Base-by-base conservation (phyloP, 176 grass and related monocot genomes). In the Elaeis guineensis region DNA sequence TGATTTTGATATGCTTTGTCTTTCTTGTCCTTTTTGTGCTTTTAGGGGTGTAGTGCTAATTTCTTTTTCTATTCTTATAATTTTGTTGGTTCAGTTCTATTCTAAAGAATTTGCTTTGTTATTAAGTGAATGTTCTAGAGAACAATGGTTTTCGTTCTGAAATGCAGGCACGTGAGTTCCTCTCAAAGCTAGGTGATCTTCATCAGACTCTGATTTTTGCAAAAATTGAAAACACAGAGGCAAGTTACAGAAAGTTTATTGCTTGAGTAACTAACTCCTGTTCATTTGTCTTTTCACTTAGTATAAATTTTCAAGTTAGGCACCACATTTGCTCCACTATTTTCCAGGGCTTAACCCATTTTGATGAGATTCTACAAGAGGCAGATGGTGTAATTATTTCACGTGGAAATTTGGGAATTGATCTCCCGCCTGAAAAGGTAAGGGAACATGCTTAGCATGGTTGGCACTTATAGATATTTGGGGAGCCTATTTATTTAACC, bases 181-280 rank as follows among this genome's bases (percentile, higher is more conserved):
- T 98, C 23, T 93, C 88, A 17, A 93, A 74, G 54, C 80, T 92
- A 61, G 94, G 88, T 23, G 88, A 92, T 83, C 85, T 99, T 21
- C 61, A 64, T 20, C 94, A 99, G 63, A 93, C 94, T 61, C 85
- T 86, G 71, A 99, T 99, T 63, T 92, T 99, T 77, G 94, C 94
- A 21, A 99, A 99, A 81, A 93, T 93, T 63, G 94, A 99, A 75
- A 99, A 92, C 61, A 76, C 86, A 51, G 94, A 99, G 88, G 94
- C 93, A 77, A 52, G 51, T 71, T 76, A 5, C n/a, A 39, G 12
- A 26, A 67, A 54, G 32, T 6, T 30, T 20, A 28, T 16, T 56
- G 8, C 32, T 35, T 9, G 32, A 35, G 20, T 4, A 4, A 5
- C 24, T 19, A 19, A 17, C 57, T 57, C 64, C 16, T 0, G 20